Base-by-base conservation (phyloP, 768 basidiomycete genomes). In the Serpula lacrymans region DNA sequence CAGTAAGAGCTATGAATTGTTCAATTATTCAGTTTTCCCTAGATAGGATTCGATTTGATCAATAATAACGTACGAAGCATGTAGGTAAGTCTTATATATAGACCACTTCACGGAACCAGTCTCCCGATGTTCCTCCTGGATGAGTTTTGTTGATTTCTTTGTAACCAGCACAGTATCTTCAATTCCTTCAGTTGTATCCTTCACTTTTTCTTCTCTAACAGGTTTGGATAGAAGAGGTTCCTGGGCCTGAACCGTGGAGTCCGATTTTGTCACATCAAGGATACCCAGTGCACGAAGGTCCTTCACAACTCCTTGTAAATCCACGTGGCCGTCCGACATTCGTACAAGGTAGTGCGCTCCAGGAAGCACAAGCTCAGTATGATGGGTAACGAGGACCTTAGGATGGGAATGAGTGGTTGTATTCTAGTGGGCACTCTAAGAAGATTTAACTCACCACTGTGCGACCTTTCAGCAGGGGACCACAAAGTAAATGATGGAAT, bases 51-150 rank as follows among this genome's bases (percentile, higher is more conserved):
- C n/a, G 45, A 13, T 4, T 5, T 16, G 31, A 30, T 10, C 8
- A 16, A 30, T n/a, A 36, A 20, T 6, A 4, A 73, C 80, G 33
- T 46, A 80, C 78, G 80, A 79, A 22, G 77, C 81, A 57, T 76
- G 69, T 46, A 87, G 56, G 51, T 88, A 84, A 10, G 72, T 71
- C 29, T 75, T 71, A 43, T 78, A 78, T 20, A 78, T 68, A 2
- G 60, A 57, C 84, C 85, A 88, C 50, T 85, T 84, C 10, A 90
- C 88, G 34, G 79, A 77, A 1, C 87, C 88, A 1, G 73, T 68
- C 43, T 84, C 82, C 29, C 86, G 62, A 43, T 85, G 80, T 57
- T 89, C 86, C 39, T 88, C 85, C 51, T 85, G 78, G 32, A 87
- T 61, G 5, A 89, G 66, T 50, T 84, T 81, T 20, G 78, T 63